Percentiles rank a stretch among this genome's conserved stretches.
Conservation (phyloP, 768 basidiomycete genomes). For the Naganishia kalamii region DNA sequence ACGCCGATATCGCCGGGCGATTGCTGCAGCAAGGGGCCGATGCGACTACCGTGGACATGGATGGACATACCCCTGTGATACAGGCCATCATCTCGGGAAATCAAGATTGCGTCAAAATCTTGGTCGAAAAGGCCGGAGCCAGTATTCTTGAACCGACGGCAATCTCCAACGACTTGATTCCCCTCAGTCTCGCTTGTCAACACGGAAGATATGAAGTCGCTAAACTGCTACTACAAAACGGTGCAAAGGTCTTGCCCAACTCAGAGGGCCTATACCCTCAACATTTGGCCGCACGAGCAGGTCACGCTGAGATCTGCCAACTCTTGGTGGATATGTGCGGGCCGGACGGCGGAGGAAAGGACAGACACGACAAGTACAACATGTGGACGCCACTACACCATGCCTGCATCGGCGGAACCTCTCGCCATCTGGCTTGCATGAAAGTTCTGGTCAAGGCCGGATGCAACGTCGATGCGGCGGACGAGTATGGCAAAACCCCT, state of each 20-base stretch:
- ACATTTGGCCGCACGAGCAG: slow-evolving; percentile 88
- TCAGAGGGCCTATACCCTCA: slow-evolving; percentile 95
- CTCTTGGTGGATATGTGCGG: slow-evolving; percentile 61
- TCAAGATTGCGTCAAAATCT: slow-evolving; percentile 71
- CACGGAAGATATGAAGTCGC: slow-evolving; percentile 81
- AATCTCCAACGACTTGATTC: slow-evolving; percentile 64
- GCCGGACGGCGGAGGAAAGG: slow-evolving; percentile 51
- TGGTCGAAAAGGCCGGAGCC: slow-evolving; percentile 62
- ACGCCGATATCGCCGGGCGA: slow-evolving; percentile 64
- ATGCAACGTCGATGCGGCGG: slow-evolving; percentile 64
- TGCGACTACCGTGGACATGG: slow-evolving; percentile 68
- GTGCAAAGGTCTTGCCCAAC: slow-evolving; percentile 73
- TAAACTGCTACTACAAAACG: slow-evolving; percentile 65
- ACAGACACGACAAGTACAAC: slow-evolving; percentile 94
- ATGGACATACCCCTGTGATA: slow-evolving; percentile 88
- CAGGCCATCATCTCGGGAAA: slow-evolving; percentile 85
- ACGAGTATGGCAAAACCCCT: slow-evolving; percentile 77
- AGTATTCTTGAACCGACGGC: slow-evolving; percentile 58
- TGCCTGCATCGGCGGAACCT: slow-evolving; percentile 72
- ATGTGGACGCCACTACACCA: slow-evolving; percentile 98
- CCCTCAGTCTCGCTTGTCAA: slow-evolving; percentile 83
- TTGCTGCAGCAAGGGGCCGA: slow-evolving; percentile 65
- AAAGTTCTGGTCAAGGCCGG: slow-evolving; percentile 72
- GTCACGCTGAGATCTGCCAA: slow-evolving; percentile 76
- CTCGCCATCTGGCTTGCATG: slow-evolving; percentile 59